Percentiles rank a stretch among this genome's conserved stretches.
Conservation (phyloP, 2,329 filamentous ascomycete genomes). For the Aspergillus uvarum region DNA sequence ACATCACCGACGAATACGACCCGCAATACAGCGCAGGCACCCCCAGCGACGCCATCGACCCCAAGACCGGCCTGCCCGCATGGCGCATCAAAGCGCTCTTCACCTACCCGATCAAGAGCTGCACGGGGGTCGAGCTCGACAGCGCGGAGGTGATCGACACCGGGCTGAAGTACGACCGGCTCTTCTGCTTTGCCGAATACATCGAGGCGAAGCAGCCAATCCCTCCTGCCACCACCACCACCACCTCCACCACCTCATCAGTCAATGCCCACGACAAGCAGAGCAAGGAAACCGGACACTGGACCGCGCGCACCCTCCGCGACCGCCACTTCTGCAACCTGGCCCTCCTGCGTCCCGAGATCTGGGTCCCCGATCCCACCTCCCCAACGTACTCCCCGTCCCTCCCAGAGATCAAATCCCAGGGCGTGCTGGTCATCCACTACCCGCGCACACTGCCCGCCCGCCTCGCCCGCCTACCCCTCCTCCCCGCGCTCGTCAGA, state of each 20-base stretch:
- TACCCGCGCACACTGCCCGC: constrained; percentile 37
- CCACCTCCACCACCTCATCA: too few relatives aligned
- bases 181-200: constrained; percentile 75
- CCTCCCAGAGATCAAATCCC: constrained; percentile 50
- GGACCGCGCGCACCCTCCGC: constrained; percentile 45
- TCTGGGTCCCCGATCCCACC: constrained; percentile 58
- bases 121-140: constrained; percentile 70
- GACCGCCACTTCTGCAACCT: constrained; percentile 58
- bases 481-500: constrained; percentile 18
- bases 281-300: constrained; percentile 40
- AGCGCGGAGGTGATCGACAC: constrained; percentile 63
- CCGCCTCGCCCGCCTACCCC: constrained; percentile 1
- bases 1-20: constrained; percentile 58
- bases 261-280: background rate
- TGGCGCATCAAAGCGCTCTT: constrained; percentile 67
- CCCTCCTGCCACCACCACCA: constrained; percentile 18
- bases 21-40: constrained; percentile 48
- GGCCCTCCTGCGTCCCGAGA: constrained; percentile 63
- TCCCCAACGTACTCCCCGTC: constrained; percentile 43
- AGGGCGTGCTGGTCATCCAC: constrained; percentile 54
- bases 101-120: constrained; percentile 83
- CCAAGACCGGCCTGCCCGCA: constrained; percentile 31
- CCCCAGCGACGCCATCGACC: constrained; percentile 31
- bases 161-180: constrained; percentile 75
- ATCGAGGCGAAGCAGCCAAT: constrained; percentile 35